Evolutionary conservation across 768 basidiomycete genomes (phyloP), one percentile per base, ranked within the genome.

Genomic region (Podaxis mareebaensis): DNA sequence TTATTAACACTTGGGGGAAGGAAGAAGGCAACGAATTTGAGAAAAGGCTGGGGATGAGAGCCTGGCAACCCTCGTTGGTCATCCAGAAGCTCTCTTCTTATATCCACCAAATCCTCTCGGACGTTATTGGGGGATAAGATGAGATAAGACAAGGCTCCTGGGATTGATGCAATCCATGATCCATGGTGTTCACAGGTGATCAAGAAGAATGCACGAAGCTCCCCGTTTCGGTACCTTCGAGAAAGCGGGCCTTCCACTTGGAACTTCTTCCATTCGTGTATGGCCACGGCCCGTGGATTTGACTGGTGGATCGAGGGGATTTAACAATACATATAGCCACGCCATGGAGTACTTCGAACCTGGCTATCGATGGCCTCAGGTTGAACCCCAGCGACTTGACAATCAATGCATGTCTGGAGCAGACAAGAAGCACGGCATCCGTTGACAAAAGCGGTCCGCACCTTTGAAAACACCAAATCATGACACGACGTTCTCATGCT

Each of bases 101-200:
- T 62, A 62, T 38, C 36, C 6, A 46, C 5, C 17, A 20, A 46
- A n/a, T 15, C 30, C 56, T 26, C 51, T 54, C 60, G 60, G 51
- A 33, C n/a, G 53, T 40, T 55, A 30, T 44, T 28, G 26, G 44
- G 7, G 44, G 33, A 22, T 30, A 22, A n/a, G 38, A 44, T 59
- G 63, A 64, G 52, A 64, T 55, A 60, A 59, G 52, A 48, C 39
- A 12, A 5, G 22, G n/a, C 20, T 48, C 17, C 44, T 55, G 53
- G 38, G 40, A 61, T 40, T 52, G 51, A 52, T 44, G 51, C 39
- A 53, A 61, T 53, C 17, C 33, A 26, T 53, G 52, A 53, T 49
- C 46, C 20, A 13, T 60, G 15, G 53, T 39, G 28, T 49, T 49
- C 53, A 26, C 59, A 55, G 53, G 53, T 46, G 53, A 62, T 38